Evolutionary conservation across 139 green algal genomes (phyloP), one percentile per base, ranked within the genome.

Genomic region (Chlamydomonas applanata): DNA sequence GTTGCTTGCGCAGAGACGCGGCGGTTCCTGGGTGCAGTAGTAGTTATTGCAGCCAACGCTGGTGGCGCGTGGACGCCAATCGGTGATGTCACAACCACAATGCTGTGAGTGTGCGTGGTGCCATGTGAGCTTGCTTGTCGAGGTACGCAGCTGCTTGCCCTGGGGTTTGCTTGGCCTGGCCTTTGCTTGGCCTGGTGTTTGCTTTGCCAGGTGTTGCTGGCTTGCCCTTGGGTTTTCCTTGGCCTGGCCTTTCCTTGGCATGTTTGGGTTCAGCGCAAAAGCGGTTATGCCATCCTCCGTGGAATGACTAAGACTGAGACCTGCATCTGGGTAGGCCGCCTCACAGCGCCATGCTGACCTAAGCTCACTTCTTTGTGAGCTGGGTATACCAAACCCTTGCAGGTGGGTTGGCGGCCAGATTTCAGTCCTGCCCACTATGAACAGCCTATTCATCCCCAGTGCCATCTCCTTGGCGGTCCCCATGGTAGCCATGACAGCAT

Each of bases 41-140:
- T 94, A 11, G 89, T 94, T 19, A 84, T 94, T 45, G 89, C 89
- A 2, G 89, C 89, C 11, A 94, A 94, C 63, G 85, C 89, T 13
- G 89, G 89, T 16, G 89, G 89, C 4, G 89, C 89, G 1, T 94
- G 89, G 89, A 94, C 89, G 19, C 89, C 89, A 56, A 94, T 94
- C 32, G 89, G 74, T 14, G 87, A 92, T 49, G 84, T 92, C 4
- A 94, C 89, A 32, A 94, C 89, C 33, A 94, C 87, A 32, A 94
- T 94, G 89, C 85, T 94, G 53, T 94, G 57, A 36, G 57, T 65
- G 57, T 22, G 54, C n/a, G 17, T 54, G 45, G 45, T 54, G 45
- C 13, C 13, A 16, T 54, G 45, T 16, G 13, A 24, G 45, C 13
- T 16, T 54, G 45, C 45, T 24, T 13, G 45, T 16, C 13, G 13